Percentiles rank a stretch among this genome's conserved stretches.
phyloP scores from a whole-genome alignment of 2,329 filamentous ascomycete species.

The Cordyceps sp. region DNA sequence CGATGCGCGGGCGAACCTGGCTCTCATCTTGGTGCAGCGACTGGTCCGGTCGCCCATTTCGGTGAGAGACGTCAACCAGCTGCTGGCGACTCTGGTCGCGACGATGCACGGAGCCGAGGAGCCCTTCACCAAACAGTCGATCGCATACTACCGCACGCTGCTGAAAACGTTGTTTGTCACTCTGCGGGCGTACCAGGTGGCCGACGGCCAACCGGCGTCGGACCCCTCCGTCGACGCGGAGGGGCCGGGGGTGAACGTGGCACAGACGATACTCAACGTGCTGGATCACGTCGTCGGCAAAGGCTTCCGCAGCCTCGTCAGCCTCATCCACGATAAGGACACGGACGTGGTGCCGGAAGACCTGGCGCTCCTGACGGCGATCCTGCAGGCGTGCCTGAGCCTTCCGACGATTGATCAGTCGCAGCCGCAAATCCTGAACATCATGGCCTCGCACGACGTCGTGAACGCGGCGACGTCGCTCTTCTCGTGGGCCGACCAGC shows the following conservation, averaged over 20 bases:
- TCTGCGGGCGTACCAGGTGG: conserved; percentile 45
- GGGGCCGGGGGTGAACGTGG: conserved; percentile 25
- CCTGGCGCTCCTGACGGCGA: conserved; percentile 71
- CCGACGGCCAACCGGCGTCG: conserved; percentile 12
- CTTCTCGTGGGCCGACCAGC: conserved; percentile 84
- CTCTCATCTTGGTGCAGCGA: conserved; percentile 67
- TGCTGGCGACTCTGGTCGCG: conserved; percentile 32
- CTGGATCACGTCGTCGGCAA: conserved; percentile 63
- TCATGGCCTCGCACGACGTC: conserved; percentile 53
- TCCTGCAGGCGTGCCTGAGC: conserved; percentile 69
- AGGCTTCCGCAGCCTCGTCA: conserved; percentile 68
- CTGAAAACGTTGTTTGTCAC: conserved; percentile 75
- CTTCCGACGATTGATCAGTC: conserved; percentile 61
- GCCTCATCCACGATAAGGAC: conserved; percentile 63
- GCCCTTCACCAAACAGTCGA: conserved; percentile 32
- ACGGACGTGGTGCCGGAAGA: conserved; percentile 52
- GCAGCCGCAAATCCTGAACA: conserved; percentile 53
- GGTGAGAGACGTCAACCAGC: conserved; percentile 31
- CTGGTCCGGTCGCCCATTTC: conserved; percentile 44
- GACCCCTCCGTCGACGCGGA: conserved; percentile 17
- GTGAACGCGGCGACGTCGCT: conserved; percentile 71
- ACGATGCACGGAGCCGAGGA: conserved; percentile 37
- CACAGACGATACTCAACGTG: conserved; percentile 58
- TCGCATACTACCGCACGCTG: conserved; percentile 65
- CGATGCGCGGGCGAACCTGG: conserved; percentile 61